Conservation (phyloP, 2,329 filamentous ascomycete species). For the Graphiopsis chlorocephala region DNA sequence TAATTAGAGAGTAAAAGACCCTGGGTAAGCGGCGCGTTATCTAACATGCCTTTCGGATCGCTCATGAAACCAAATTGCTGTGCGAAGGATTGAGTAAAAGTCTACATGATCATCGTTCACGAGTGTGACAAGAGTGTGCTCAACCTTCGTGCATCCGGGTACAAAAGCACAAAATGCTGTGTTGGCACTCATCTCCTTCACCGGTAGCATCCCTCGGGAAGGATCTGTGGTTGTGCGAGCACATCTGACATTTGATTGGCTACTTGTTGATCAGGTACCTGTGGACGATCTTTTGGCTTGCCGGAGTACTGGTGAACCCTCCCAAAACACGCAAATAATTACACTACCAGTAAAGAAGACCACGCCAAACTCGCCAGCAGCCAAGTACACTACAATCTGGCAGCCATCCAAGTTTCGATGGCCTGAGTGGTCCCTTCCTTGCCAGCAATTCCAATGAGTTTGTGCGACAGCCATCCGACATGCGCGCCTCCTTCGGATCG, state of each 20-base stretch:
- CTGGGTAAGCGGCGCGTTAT: not conserved
- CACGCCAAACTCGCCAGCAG: not conserved
- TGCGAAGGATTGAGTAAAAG: not conserved
- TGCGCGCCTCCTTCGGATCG: constrained; percentile 33
- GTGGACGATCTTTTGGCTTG: not conserved
- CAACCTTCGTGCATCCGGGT: not conserved
- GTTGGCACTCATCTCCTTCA: not conserved
- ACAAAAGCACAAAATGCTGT: not conserved
- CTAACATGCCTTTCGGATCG: not conserved
- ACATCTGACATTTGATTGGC: not conserved
- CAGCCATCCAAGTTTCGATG: constrained; percentile 40
- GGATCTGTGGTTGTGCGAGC: not conserved
- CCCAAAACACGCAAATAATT: not conserved
- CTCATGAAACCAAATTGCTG: not conserved
- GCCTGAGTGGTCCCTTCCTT: constrained; percentile 35
- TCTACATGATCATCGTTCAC: not conserved
- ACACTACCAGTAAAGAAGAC: not conserved
- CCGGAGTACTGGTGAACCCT: not conserved
- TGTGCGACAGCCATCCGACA: constrained; percentile 36
- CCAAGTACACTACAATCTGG: constrained; percentile 30
- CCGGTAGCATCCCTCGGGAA: not conserved
- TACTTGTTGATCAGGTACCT: not conserved
- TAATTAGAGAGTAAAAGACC: not conserved
- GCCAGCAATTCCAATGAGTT: constrained; percentile 39
- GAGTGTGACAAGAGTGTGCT: not conserved